A percentile compares a stretch with the other conserved stretches of the same genome.
phyloP scores from a whole-genome alignment of 371 early-diverging fungal species.

The Smittium mucronatum region DNA sequence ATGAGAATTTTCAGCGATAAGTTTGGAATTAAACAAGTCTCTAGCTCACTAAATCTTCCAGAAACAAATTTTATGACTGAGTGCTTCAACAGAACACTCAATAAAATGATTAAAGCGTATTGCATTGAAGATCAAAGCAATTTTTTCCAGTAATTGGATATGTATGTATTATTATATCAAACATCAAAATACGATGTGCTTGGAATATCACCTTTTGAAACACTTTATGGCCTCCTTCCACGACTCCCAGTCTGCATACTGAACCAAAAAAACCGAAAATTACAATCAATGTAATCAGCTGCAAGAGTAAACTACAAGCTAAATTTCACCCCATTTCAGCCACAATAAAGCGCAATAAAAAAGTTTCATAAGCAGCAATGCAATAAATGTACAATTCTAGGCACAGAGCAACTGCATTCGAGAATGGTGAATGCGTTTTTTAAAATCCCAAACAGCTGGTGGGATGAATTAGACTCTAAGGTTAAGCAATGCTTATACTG shows the following conservation, averaged over 20 bases:
- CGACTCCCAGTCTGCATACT: too few relatives aligned
- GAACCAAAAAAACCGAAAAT: background rate
- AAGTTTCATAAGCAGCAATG: background rate
- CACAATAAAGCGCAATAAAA: background rate
- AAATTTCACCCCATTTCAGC: background rate
- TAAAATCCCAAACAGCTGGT: background rate
- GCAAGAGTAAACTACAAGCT: background rate
- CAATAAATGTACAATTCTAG: background rate
- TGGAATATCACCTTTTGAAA: too few relatives aligned
- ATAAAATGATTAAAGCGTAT: too few relatives aligned
- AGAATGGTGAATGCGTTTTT: background rate
- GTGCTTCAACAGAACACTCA: background rate
- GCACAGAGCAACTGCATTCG: background rate
- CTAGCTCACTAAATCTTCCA: background rate
- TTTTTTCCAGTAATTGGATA: too few relatives aligned
- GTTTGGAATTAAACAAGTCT: background rate
- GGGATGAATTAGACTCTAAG: background rate
- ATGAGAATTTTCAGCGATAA: background rate
- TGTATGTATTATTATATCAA: too few relatives aligned
- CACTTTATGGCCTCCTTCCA: too few relatives aligned
- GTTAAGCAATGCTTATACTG: background rate
- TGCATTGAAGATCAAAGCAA: too few relatives aligned
- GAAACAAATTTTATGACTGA: background rate
- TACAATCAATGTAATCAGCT: background rate
- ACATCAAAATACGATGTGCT: too few relatives aligned